A percentile compares a stretch with the other conserved stretches of the same genome.
phyloP scores from a whole-genome alignment of 257 asterid species.

The Capsicum baccatum region DNA sequence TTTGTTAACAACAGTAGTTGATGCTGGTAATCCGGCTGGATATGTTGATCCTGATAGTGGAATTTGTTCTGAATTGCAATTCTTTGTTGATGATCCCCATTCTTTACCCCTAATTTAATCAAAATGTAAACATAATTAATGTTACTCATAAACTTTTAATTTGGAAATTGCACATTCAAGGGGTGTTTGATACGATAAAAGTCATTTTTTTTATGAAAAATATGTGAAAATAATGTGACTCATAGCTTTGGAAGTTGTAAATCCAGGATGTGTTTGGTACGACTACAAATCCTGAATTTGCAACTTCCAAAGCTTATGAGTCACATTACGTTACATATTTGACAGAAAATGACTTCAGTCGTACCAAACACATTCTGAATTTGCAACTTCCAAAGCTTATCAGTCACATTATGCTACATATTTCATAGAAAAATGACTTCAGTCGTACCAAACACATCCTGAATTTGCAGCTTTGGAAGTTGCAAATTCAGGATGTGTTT shows the following conservation, averaged over 20 bases:
- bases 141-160: not conserved
- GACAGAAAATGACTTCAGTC: no score
- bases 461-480: not conserved
- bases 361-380: no score
- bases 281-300: no score
- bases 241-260: no score
- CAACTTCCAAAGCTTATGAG: no score
- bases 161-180: not conserved
- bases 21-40: conserved; percentile 35
- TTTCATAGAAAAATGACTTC: no score
- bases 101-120: conserved; percentile 33
- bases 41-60: conserved; percentile 35
- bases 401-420: no score
- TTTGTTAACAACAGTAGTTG: conserved; percentile 29
- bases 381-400: no score
- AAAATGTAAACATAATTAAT: not conserved
- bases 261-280: no score
- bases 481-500: not conserved
- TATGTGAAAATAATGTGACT: not conserved
- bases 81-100: conserved; percentile 35
- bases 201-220: not conserved
- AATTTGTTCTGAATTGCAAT: conserved; percentile 32
- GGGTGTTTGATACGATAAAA: not conserved
- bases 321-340: no score
- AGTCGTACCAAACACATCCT: no score